Percentiles rank a stretch among this genome's conserved stretches.
Evolutionary conservation across 208 protist species (phyloP).

Genomic region (Trypanosoma brucei): DNA sequence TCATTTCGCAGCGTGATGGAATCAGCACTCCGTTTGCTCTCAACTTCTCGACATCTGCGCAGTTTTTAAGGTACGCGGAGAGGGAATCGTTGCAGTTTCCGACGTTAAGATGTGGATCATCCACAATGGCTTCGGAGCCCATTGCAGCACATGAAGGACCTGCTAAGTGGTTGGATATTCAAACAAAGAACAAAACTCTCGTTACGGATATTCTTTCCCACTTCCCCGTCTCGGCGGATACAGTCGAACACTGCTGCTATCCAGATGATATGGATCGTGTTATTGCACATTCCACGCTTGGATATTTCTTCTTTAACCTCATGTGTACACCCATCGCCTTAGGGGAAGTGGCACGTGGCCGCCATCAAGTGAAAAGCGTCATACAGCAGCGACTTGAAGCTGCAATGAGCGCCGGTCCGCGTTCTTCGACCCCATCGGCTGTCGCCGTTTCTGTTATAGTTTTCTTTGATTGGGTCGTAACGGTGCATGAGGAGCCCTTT

Average conservation of each 20-base stretch:
- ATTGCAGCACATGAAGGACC: not conserved
- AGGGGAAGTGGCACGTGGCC: not conserved
- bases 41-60: constrained; percentile 35
- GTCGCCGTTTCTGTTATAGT: constrained; percentile 66
- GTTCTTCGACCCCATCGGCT: constrained; percentile 39
- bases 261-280: constrained; percentile 49
- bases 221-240: constrained; percentile 63
- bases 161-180: constrained; percentile 79
- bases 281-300: constrained; percentile 32
- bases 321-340: constrained; percentile 58
- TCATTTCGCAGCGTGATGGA: constrained; percentile 47
- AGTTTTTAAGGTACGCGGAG: constrained; percentile 45
- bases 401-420: constrained; percentile 36
- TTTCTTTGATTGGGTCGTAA: constrained; percentile 83
- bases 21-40: constrained; percentile 47
- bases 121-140: not conserved
- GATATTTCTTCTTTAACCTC: constrained; percentile 72
- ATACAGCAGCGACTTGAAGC: constrained; percentile 85
- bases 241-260: constrained; percentile 62
- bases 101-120: not conserved
- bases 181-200: constrained; percentile 38
- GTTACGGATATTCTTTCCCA: constrained; percentile 40
- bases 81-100: constrained; percentile 37
- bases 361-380: constrained; percentile 40
- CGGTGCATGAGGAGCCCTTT: constrained; percentile 82